Evolutionary conservation across 345 rosid species (phyloP).

Genomic region (Eucalyptus cloeziana): DNA sequence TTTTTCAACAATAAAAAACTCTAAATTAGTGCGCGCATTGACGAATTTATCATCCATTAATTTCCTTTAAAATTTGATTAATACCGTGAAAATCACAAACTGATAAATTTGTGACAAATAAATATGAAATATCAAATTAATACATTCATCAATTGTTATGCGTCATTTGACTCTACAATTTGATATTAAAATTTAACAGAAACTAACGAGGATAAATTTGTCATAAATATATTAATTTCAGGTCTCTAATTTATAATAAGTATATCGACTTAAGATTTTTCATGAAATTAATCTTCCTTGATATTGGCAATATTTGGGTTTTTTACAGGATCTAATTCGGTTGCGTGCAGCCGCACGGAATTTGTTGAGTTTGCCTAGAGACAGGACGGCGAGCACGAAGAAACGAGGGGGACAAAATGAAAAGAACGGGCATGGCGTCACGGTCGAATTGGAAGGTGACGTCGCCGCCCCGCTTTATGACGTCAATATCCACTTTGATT

Average conservation of each 20-base stretch:
- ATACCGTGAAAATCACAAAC: no score
- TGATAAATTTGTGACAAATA: fast-evolving
- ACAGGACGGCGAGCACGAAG: background rate
- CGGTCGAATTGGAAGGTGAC: background rate
- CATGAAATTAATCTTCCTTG: fast-evolving
- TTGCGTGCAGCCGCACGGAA: background rate
- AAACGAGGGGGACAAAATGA: background rate
- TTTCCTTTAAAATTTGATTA: no score
- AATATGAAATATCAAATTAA: fast-evolving
- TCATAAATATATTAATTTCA: no score
- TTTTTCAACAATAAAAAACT: no score
- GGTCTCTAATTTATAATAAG: no score
- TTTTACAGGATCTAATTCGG: background rate
- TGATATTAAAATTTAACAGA: fast-evolving
- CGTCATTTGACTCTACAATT: no score
- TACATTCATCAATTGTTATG: fast-evolving
- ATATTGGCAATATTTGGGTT: background rate
- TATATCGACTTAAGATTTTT: fast-evolving
- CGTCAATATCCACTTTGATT: background rate
- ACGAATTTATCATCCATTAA: no score
- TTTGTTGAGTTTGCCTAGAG: no score
- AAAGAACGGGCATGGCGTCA: background rate
- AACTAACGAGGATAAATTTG: fast-evolving
- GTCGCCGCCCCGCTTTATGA: background rate
- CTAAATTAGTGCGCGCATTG: fast-evolving